Percentiles rank a stretch among this genome's conserved stretches.
phyloP scores from a whole-genome alignment of 768 basidiomycete genomes.

The Tylopilus plumbeoviolaceoides region DNA sequence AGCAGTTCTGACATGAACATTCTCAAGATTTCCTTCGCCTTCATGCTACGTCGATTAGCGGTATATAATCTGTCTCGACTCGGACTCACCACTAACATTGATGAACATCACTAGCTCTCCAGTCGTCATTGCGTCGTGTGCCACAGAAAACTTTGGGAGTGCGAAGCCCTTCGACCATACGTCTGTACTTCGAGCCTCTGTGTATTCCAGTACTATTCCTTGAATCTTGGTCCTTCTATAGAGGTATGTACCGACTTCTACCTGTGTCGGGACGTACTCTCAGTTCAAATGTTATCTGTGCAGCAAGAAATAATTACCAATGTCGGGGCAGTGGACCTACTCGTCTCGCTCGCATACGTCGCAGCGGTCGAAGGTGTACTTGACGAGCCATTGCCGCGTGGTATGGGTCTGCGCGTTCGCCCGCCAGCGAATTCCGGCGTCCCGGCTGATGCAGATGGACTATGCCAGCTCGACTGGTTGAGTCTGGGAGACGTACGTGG shows the following conservation, averaged over 20 bases:
- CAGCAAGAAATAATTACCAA: constrained; percentile 72
- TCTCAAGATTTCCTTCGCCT: constrained; percentile 59
- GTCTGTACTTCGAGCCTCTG: constrained; percentile 66
- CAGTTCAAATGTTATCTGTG: not conserved
- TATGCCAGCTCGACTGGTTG: constrained; percentile 53
- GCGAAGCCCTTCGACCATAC: constrained; percentile 67
- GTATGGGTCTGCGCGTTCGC: constrained; percentile 56
- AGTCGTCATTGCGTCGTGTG: constrained; percentile 73
- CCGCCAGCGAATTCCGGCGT: not conserved
- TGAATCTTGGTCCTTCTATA: constrained; percentile 63
- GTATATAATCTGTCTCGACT: constrained; percentile 32
- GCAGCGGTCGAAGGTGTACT: constrained; percentile 51
- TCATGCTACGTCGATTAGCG: constrained; percentile 59
- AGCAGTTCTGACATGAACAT: constrained; percentile 46
- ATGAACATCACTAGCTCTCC: constrained; percentile 43
- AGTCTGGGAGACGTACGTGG: constrained; percentile 33
- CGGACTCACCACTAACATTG: not conserved
- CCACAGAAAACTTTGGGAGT: constrained; percentile 51
- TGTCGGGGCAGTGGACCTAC: constrained; percentile 59
- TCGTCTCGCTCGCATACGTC: constrained; percentile 58
- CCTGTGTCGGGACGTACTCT: not conserved
- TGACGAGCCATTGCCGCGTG: constrained; percentile 56
- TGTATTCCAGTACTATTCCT: constrained; percentile 62
- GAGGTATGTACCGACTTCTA: constrained; percentile 40
- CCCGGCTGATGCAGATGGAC: constrained; percentile 27